Evolutionary conservation across 176 grass and related monocot species (phyloP).

Genomic region (Lolium perenne): DNA sequence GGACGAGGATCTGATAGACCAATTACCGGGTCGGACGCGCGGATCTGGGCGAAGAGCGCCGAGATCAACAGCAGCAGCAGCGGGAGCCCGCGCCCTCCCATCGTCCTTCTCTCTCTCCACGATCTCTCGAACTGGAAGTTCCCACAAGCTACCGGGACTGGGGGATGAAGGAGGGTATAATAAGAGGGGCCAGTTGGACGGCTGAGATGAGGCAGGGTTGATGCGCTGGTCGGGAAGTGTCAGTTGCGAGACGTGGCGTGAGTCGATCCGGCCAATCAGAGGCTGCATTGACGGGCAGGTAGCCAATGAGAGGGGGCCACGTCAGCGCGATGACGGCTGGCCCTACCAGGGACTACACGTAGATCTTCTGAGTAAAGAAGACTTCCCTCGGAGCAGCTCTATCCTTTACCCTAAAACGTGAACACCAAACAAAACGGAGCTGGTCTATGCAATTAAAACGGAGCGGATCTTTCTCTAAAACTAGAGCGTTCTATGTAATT

Average conservation of each 20-base stretch:
- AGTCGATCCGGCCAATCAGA: conserved; percentile 54
- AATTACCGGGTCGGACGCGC: conserved; percentile 85
- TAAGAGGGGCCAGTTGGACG: conserved; percentile 7
- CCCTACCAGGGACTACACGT: neutral
- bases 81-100: conserved; percentile 41
- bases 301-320: conserved; percentile 33
- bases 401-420: too few species aligned
- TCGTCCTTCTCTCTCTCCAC: conserved; percentile 51
- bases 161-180: neutral
- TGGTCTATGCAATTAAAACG: too few species aligned
- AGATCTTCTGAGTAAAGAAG: neutral
- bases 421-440: too few species aligned
- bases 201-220: neutral
- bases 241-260: conserved; percentile 24
- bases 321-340: neutral
- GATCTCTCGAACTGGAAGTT: conserved; percentile 28
- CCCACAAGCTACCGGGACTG: neutral
- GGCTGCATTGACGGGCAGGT: neutral
- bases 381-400: too few species aligned
- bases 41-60: conserved; percentile 69
- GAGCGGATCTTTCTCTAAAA: too few species aligned
- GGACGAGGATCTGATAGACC: neutral
- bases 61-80: conserved; percentile 61
- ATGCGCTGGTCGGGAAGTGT: neutral
- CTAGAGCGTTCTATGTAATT: too few species aligned